Conservation (phyloP, 2,329 filamentous ascomycete species). For the Diaporthe velutina region DNA sequence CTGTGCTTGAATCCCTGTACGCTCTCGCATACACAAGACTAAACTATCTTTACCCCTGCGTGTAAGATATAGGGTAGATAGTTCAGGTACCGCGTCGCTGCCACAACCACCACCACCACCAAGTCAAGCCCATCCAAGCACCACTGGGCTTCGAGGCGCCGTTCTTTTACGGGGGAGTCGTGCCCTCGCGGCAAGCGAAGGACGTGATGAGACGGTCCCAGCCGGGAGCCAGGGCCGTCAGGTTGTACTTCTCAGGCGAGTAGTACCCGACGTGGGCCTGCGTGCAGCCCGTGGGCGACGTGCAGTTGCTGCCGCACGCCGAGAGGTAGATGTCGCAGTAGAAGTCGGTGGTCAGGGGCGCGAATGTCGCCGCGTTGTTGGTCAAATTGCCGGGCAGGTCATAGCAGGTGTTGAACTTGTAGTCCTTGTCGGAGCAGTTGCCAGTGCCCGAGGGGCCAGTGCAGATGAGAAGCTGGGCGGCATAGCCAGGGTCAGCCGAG, state of each 20-base stretch:
- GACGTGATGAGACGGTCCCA: constrained; percentile 58
- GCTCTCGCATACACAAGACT: neutral
- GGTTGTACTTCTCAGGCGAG: constrained; percentile 61
- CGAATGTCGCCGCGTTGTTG: constrained; percentile 62
- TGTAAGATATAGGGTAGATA: neutral
- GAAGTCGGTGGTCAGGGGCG: constrained; percentile 61
- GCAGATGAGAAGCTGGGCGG: constrained; percentile 61
- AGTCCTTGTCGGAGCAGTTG: constrained; percentile 58
- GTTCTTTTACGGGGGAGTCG: no score
- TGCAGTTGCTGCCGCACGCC: constrained; percentile 60
- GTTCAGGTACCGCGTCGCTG: neutral
- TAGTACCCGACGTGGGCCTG: constrained; percentile 61
- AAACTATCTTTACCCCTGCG: neutral
- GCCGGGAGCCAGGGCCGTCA: constrained; percentile 52
- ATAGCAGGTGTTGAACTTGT: constrained; percentile 59
- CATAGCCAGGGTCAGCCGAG: neutral
- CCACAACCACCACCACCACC: neutral
- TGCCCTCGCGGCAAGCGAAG: constrained; percentile 54
- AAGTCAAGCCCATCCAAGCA: neutral
- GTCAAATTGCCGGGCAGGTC: constrained; percentile 57
- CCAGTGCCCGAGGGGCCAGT: constrained; percentile 64
- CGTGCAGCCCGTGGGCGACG: constrained; percentile 65
- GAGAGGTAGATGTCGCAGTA: constrained; percentile 60
- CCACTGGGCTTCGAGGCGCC: neutral
- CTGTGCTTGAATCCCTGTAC: constrained; percentile 16